Evolutionary conservation across 345 rosid species (phyloP), one percentile per base, ranked within the genome.

Genomic region (Lumnitzera racemosa): DNA sequence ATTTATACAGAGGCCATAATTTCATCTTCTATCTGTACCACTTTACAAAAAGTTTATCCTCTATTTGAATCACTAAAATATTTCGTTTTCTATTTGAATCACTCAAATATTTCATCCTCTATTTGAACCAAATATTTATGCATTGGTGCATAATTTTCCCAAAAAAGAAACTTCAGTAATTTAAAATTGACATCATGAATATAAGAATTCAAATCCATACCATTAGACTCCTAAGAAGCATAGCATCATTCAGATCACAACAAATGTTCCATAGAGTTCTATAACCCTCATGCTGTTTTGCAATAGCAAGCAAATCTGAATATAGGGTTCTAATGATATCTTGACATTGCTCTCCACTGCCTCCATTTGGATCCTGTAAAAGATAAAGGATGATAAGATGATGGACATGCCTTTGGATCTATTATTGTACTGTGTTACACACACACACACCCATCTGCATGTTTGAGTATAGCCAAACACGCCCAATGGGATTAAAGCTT

Each of bases 251-350:
- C 60, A 90, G 86, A 71, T 88, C 95, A 72, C 82, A 88, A 61
- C 95, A 90, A 69, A 94, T 77, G 72, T 59, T 75, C 97, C 96
- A 94, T 84, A 90, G 77, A 23, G 86, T 80, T 52, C 74, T 79
- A 67, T 94, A 88, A 61, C 84, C 87, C 60, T 81, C 96, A 72
- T 94, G 92, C 65, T 78, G 77, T 78, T 86, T 90, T 56, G 95
- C 90, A 55, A 82, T 65, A 58, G 81, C 64, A 52, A 90, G 71
- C 89, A 94, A 80, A 72, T 73, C 77, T 53, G 84, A 75, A 47
- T 90, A 83, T 53, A 81, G 84, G 70, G 80, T 83, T 77, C 75
- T 73, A 13, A 84, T 78, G 56, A 62, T 73, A 55, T 80, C 90
- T 63, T 78, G 80, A 58, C 61, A 68, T 62, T 72, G 73, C 53